A percentile compares a stretch with the other conserved stretches of the same genome.
Conservation (phyloP, 129 eudicot genomes). For the Saposhnikovia divaricata region DNA sequence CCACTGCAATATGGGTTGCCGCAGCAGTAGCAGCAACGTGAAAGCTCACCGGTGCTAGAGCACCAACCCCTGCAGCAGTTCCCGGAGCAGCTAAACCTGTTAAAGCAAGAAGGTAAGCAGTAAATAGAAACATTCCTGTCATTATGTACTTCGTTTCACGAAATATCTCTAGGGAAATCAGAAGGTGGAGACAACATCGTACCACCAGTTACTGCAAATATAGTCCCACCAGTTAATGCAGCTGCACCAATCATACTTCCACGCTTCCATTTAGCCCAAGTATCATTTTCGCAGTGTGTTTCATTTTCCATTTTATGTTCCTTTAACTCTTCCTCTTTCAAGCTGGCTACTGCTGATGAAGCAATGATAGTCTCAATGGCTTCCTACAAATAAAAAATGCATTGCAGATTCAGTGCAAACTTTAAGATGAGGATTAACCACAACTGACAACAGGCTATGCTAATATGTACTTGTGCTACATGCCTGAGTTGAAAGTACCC, state of each 20-base stretch:
- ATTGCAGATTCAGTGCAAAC: neutral
- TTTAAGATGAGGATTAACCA: neutral
- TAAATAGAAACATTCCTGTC: conserved; percentile 2
- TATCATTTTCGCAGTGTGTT: conserved; percentile 34
- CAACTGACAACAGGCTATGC: neutral
- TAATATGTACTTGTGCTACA: neutral
- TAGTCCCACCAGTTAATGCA: conserved; percentile 96
- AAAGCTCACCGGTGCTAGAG: conserved; percentile 82
- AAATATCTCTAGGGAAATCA: neutral
- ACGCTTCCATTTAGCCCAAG: conserved; percentile 87
- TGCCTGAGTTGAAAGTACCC: neutral
- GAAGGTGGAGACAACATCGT: conserved; percentile 11
- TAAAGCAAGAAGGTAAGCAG: conserved; percentile 10
- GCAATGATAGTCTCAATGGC: conserved; percentile 85
- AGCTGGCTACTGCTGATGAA: conserved; percentile 79
- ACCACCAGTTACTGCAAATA: conserved; percentile 97
- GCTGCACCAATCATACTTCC: conserved; percentile 98
- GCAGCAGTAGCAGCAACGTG: conserved; percentile 96
- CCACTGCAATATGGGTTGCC: conserved; percentile 95
- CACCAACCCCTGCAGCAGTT: conserved; percentile 97
- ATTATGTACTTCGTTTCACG: neutral
- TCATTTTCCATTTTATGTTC: conserved; percentile 28
- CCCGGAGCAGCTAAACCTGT: conserved; percentile 99
- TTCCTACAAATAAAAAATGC: conserved; percentile 51
- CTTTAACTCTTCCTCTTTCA: conserved; percentile 49